Base-by-base conservation (phyloP, 495 filamentous ascomycete genomes). In the Ramalina intermedia region DNA sequence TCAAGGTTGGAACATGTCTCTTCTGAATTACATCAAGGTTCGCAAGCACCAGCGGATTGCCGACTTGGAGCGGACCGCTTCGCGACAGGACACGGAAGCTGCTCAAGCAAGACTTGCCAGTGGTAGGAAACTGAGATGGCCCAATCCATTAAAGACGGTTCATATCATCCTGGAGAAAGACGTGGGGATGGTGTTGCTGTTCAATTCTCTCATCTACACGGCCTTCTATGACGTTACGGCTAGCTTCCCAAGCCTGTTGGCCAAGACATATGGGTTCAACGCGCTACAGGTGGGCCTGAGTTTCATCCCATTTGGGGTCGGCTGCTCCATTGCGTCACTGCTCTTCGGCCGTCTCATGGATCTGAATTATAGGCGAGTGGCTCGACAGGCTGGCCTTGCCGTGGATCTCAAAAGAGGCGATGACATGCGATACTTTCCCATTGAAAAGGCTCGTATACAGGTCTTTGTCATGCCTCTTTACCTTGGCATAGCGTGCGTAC, bases 121-220 rank as follows among this genome's bases (percentile, higher is more conserved):
- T 12, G 63, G 55, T 39, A 66, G 68, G 36, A 76, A 73, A 54
- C 60, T 85, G 13, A 66, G 65, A 1, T 74, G 76, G 17, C 82
- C 82, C 0, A 87, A 86, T 48, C 82, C 84, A 0, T 56, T 86
- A 18, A 70, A 75, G 20, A 74, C 78, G 0, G 61, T 87, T 11
- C 61, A 64, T 18, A 72, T 85, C n/a, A 60, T 84, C 13, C 55
- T 74, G 23, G 67, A 87, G 51, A 81, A 80, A 54, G 80, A 87
- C 56, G 73, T 75, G 16, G 67, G 67, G 8, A 61, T 81, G 21
- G 60, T 85, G 17, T 72, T 84, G 6, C 57, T 67, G 14, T 78
- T 69, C 49, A 71, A 74, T 47, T 67, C 69, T 16, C 50, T 84
- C 5, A 59, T 80, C n/a, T 77, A 75, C 48, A 74, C 56, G 54